phyloP scores from a whole-genome alignment of 805 yeast genomes.

The Metschnikowia gelsemii region DNA sequence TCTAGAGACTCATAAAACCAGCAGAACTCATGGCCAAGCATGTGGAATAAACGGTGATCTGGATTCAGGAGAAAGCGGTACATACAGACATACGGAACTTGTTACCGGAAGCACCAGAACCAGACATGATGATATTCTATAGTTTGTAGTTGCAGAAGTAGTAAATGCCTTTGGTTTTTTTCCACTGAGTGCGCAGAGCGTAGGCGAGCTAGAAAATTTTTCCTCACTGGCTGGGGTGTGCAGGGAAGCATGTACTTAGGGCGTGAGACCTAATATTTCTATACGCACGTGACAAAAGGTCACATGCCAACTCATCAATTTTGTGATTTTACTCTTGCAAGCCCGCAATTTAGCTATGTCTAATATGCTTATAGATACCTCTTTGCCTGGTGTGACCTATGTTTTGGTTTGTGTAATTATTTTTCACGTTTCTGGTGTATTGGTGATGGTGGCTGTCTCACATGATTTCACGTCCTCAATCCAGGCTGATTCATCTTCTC shows the following conservation, averaged over 20 bases:
- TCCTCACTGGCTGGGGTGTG: conserved; percentile 10
- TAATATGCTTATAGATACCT: too few species aligned
- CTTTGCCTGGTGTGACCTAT: too few species aligned
- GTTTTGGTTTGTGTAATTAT: too few species aligned
- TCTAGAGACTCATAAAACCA: too few species aligned
- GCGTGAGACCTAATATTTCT: conserved; percentile 14
- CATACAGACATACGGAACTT: conserved; percentile 99
- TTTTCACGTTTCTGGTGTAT: too few species aligned
- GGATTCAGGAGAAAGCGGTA: conserved; percentile 26
- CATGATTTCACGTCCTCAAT: too few species aligned
- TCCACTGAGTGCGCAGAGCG: conserved; percentile 19
- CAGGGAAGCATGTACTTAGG: conserved; percentile 15
- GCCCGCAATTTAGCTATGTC: not conserved
- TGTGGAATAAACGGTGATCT: not conserved
- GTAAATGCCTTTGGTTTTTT: conserved; percentile 16
- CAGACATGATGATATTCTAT: conserved; percentile 59
- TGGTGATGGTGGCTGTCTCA: too few species aligned
- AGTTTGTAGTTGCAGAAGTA: conserved; percentile 21
- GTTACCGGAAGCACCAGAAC: conserved; percentile 98
- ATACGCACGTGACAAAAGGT: conserved; percentile 15
- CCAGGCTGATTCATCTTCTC: too few species aligned
- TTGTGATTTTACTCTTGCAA: not conserved
- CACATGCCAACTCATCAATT: not conserved
- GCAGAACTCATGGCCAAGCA: not conserved
- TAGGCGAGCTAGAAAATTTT: conserved; percentile 25